Evolutionary conservation across 345 rosid genomes (phyloP), one percentile per base, ranked within the genome.

Genomic region (Salix udensis): DNA sequence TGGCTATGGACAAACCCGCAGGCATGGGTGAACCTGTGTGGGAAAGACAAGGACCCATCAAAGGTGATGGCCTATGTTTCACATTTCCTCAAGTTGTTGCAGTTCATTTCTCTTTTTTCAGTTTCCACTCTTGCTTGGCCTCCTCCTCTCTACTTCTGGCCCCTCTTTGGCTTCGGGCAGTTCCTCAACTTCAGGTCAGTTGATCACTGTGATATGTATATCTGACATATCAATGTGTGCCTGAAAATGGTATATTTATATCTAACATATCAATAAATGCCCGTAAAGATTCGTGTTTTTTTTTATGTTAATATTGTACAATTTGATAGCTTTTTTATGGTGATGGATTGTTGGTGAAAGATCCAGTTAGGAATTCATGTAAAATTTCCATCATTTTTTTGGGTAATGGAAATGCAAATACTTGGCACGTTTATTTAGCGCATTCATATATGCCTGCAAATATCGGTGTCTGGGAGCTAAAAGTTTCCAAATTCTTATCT

Each of bases 131-230:
- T 87, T 76, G 88, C 90, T 1, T 93, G 90, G 97, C 97, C 97
- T 34, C 93, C 98, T 18, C 92, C 93, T 23, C 77, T 93, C 76
- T 90, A 87, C 88, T 93, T 88, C 89, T 93, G 97, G 92, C 96
- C 98, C 23, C 92, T 91, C 76, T 86, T 93, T 68, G 82, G 78
- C 81, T 89, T 90, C 69, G 98, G 97, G 58, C 98, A 93, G 87
- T 91, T 91, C 84, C 98, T 95, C 83, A 95, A 93, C 86, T 86
- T 93, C 91, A 89, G 98, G 98, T 91, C 28, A 14, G 77, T 67
- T 30, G 8, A 7, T 7, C 44, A 67, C 50, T n/a, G 62, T 55
- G 24, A 10, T n/a, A n/a, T 55, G 2, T 8, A 55, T 55, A 55
- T n/a, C 62, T 55, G 26, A 55, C 28, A 4, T 55, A n/a, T 55